Evolutionary conservation across 805 yeast species (phyloP).

Genomic region (Yarrowia phangngaensis): DNA sequence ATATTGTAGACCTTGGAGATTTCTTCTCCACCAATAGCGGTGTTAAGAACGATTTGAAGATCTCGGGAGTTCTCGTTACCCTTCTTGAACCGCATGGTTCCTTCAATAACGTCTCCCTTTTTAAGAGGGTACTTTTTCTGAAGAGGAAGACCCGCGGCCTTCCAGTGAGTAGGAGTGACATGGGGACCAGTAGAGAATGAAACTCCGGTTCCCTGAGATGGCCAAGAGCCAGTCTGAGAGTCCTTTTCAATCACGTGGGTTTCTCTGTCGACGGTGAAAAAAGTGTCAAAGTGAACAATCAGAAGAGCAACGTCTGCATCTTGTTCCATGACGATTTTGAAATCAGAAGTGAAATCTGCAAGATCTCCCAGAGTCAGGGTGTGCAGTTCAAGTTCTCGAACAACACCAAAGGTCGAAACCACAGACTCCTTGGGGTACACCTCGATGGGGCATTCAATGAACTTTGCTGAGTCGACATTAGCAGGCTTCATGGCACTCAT

Average conservation of each 20-base stretch:
- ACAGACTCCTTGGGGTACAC: constrained; percentile 76
- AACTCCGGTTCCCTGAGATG: constrained; percentile 50
- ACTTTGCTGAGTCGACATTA: constrained; percentile 75
- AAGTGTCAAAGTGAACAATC: constrained; percentile 92
- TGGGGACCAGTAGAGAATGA: constrained; percentile 92
- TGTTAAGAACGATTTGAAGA: constrained; percentile 71
- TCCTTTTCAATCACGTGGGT: constrained; percentile 31
- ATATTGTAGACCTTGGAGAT: constrained; percentile 19
- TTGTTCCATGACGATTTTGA: constrained; percentile 66
- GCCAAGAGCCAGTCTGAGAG: constrained; percentile 42
- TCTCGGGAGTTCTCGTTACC: constrained; percentile 80
- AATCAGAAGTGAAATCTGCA: constrained; percentile 65
- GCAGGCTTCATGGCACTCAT: constrained; percentile 84
- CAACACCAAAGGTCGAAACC: constrained; percentile 61
- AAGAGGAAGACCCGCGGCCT: constrained; percentile 91
- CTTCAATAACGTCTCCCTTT: constrained; percentile 70
- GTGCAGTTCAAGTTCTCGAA: constrained; percentile 82
- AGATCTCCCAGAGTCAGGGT: constrained; percentile 80
- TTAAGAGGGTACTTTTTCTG: constrained; percentile 61
- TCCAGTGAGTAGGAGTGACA: constrained; percentile 95
- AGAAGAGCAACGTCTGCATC: constrained; percentile 83
- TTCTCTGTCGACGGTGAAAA: constrained; percentile 51
- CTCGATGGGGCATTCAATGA: constrained; percentile 88
- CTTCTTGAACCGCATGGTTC: constrained; percentile 72
- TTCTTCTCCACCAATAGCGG: constrained; percentile 38